These are phyloP conservation scores for Holtermannia corniformis DNA, from an alignment of 768 basidiomycete genomes.

Conservation along the genomic window DNA sequence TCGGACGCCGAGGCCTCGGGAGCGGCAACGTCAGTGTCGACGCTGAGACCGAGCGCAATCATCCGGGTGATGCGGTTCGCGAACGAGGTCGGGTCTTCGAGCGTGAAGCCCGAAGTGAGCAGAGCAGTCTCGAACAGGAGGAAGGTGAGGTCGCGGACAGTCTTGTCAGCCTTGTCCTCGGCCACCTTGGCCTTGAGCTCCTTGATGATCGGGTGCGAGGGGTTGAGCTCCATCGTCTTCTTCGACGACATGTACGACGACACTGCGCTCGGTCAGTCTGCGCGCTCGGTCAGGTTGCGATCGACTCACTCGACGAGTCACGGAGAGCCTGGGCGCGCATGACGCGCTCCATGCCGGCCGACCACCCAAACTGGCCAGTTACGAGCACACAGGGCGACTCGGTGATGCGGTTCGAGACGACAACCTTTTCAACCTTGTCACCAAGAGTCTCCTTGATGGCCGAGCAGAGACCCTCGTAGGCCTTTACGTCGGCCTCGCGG, in stretches of 20 bases:
- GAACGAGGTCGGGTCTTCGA: conserved; percentile 90
- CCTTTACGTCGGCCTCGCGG: conserved; percentile 74
- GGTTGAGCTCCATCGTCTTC: conserved; percentile 97
- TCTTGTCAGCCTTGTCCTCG: conserved; percentile 98
- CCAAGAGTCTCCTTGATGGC: conserved; percentile 97
- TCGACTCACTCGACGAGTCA: conserved; percentile 27
- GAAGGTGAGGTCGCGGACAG: conserved; percentile 90
- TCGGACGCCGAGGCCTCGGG: conserved; percentile 41
- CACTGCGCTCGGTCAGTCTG: conserved; percentile 32
- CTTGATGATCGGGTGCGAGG: conserved; percentile 82
- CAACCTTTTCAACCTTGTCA: conserved; percentile 99
- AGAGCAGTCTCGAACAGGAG: conserved; percentile 95
- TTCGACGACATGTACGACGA: conserved; percentile 98
- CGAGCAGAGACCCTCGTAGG: conserved; percentile 79
- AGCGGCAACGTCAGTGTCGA: conserved; percentile 54
- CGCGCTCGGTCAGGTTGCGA: background rate
- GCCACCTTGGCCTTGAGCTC: conserved; percentile 91
- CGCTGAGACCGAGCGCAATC: conserved; percentile 59
- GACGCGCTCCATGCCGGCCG: conserved; percentile 98
- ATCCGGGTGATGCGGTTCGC: conserved; percentile 94
- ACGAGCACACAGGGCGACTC: conserved; percentile 96
- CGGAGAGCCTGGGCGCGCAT: conserved; percentile 88
- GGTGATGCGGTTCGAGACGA: conserved; percentile 92
- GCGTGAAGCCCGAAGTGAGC: conserved; percentile 63
- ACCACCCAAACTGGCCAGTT: conserved; percentile 99